Evolutionary conservation across 2,329 filamentous ascomycete genomes (phyloP), one percentile per base, ranked within the genome.

Genomic region (Botrytis cinerea): DNA sequence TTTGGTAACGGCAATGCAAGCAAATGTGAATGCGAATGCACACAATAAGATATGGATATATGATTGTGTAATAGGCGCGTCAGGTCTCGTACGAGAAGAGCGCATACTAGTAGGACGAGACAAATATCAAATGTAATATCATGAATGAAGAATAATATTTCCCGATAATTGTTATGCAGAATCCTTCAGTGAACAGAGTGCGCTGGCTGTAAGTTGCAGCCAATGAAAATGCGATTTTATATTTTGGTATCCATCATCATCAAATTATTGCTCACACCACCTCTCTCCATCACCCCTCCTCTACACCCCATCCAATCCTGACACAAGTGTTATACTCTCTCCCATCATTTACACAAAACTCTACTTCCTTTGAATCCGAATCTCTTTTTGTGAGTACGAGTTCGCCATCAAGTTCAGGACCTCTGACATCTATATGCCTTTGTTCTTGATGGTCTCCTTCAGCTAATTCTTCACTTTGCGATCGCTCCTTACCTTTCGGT

Each of bases 91-190:
- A 59, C 28, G 38, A 70, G 32, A 67, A 61, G 38, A 35, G 67
- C 25, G 18, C 38, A 46, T 20, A 46, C 25, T 45, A 64, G 10
- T 32, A 22, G 51, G 45, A 61, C 57, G 16, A 35, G 59, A 66
- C 8, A 45, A 40, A 40, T 67, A 72, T 70, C 75, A 76, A 76
- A 73, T 77, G 75, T 77, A 77, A 76, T 76, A 76, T 74, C 75
- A 77, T 75, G 75, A 76, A 76, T 67, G 69, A 74, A 60, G 66
- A 73, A 60, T 71, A 54, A 64, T 57, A 16, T 57, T 54, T 54
- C 28, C 28, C 28, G 32, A 48, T 38, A 12, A 14, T 18, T 10
- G 2, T 57, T 9, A 28, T 28, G 14, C 14, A 8, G 7, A 57
- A 32, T 61, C 35, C 59, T 9, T 40, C 6, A 12, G 3, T 28